Evolutionary conservation across 2,329 filamentous ascomycete species (phyloP), one percentile per base, ranked within the genome.

Genomic region (Colletotrichum orbiculare): DNA sequence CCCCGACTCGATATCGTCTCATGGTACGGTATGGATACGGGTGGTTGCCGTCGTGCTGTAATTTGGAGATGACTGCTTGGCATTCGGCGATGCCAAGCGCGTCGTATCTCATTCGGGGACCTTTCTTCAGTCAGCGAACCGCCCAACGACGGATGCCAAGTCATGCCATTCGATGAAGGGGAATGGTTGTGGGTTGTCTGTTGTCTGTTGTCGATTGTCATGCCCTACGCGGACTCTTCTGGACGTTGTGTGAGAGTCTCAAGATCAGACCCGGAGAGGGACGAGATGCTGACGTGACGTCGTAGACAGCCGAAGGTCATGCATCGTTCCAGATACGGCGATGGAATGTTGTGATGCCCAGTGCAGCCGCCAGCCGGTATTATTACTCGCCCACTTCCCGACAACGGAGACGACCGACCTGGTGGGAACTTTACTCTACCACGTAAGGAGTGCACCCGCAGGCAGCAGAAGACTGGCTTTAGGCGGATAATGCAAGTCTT

Each of bases 61-160:
- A 55, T 61, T 55, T 64, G 45, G 49, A 37, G n/a, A 35, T 13
- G 11, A 39, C n/a, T 13, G 35, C 57, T 65, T 61, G 46, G 57
- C 62, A 60, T 55, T 37, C 17, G 12, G 17, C 35, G n/a, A 39
- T 47, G 57, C 50, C 57, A 61, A 61, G 57, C 37, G 1, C 38
- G 17, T 25, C 25, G 54, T 56, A 45, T 46, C 62, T 65, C 35
- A 46, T 55, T 58, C 54, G 35, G 12, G 35, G 33, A 17, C 17
- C 33, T 60, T 34, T 10, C 12, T 56, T 11, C 15, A 12, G 33
- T 43, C 45, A 13, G 33, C 37, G 53, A 34, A n/a, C 39, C 43
- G 13, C 11, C 13, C 34, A 38, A 43, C 43, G n/a, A n/a, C 43
- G n/a, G 25, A 49, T 42, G 54, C 54, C 45, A 38, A 25, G 54